Evolutionary conservation across 2,329 filamentous ascomycete genomes (phyloP).

Genomic region (Cytospora chrysosperma): DNA sequence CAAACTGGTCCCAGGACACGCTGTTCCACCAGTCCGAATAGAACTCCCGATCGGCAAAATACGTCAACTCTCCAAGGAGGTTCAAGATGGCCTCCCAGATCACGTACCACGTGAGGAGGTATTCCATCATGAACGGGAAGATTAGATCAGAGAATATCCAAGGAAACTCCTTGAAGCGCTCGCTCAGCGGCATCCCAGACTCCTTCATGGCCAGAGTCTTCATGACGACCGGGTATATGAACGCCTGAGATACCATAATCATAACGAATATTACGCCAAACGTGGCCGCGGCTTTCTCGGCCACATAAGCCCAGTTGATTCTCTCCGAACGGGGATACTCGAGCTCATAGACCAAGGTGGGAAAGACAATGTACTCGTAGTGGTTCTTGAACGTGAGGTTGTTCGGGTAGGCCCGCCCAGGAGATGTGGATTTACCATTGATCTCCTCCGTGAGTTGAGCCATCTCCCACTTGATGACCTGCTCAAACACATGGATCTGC

Average conservation of each 20-base stretch:
- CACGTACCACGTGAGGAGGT: constrained; percentile 74
- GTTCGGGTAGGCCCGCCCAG: constrained; percentile 58
- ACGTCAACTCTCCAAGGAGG: constrained; percentile 71
- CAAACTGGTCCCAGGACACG: constrained; percentile 72
- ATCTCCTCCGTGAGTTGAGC: constrained; percentile 64
- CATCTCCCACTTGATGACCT: constrained; percentile 67
- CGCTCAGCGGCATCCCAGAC: constrained; percentile 56
- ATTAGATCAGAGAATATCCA: constrained; percentile 74
- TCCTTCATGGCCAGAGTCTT: constrained; percentile 67
- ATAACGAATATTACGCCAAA: constrained; percentile 75
- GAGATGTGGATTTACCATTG: constrained; percentile 56
- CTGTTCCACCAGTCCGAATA: constrained; percentile 66
- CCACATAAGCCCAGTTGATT: constrained; percentile 73
- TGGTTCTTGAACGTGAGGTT: constrained; percentile 67
- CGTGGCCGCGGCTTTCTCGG: constrained; percentile 68
- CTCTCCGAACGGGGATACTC: constrained; percentile 68
- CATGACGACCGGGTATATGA: constrained; percentile 74
- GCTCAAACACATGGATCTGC: constrained; percentile 62
- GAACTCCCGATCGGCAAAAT: constrained; percentile 75
- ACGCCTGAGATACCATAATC: constrained; percentile 74
- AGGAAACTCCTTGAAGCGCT: constrained; percentile 67
- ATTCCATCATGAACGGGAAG: constrained; percentile 78
- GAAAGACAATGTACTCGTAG: constrained; percentile 71
- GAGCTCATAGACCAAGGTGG: constrained; percentile 76
- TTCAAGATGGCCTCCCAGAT: constrained; percentile 79